Evolutionary conservation across 225 moss, liverwort and hornwort species (phyloP).

Genomic region (Neckera pumila): DNA sequence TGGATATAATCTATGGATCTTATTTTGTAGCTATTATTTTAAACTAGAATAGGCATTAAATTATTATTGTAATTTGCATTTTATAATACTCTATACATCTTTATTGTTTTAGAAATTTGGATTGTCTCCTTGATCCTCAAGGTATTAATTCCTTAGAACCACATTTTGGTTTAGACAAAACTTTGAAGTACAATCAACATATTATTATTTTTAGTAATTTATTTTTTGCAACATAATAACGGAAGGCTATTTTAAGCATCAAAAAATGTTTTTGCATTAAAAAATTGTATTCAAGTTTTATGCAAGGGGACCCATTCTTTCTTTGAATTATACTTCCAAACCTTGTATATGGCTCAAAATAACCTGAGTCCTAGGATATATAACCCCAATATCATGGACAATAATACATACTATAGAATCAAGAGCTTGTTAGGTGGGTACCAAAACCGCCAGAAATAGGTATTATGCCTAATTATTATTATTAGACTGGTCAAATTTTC

Average conservation of each 20-base stretch:
- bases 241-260: background rate
- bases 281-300: background rate
- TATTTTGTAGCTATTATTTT: background rate
- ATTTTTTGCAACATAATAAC: fast-evolving
- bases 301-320: background rate
- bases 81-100: background rate
- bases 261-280: background rate
- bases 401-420: background rate
- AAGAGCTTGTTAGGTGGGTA: too few relatives aligned
- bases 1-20: background rate
- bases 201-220: background rate
- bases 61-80: background rate
- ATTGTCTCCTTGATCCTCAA: fast-evolving
- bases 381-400: too few relatives aligned
- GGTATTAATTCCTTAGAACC: background rate
- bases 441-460: too few relatives aligned
- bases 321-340: background rate
- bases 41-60: background rate
- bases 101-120: background rate
- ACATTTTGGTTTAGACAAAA: background rate
- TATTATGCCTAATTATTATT: too few relatives aligned
- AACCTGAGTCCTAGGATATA: too few relatives aligned
- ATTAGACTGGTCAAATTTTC: too few relatives aligned
- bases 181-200: background rate
- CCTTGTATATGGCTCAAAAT: background rate